These are phyloP conservation scores for Fusarium sambucinum DNA, from an alignment of 2,329 filamentous ascomycete genomes.

Conservation along the genomic window DNA sequence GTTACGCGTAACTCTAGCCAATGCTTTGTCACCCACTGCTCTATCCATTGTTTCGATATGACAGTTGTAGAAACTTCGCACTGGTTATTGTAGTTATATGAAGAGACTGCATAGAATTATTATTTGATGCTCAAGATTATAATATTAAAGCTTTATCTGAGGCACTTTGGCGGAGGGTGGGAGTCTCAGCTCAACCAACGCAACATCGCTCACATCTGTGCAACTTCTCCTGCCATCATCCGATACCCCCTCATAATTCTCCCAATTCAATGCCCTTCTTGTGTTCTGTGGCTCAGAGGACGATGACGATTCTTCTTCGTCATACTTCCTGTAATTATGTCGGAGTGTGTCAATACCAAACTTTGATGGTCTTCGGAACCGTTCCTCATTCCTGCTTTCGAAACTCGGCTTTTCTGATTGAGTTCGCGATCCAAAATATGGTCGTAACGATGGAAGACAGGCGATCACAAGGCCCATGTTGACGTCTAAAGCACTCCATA, in stretches of 20 bases:
- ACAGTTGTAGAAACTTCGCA: too few species aligned
- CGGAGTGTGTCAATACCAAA: neutral
- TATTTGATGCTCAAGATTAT: rapidly evolving
- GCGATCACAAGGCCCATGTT: conserved; percentile 38
- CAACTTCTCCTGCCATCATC: neutral
- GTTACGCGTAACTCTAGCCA: too few species aligned
- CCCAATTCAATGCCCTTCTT: neutral
- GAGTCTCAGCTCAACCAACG: neutral
- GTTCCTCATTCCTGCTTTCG: neutral
- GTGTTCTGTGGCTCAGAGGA: neutral
- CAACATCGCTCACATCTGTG: neutral
- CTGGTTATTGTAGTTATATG: too few species aligned
- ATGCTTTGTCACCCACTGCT: too few species aligned
- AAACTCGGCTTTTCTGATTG: neutral
- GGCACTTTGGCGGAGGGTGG: neutral
- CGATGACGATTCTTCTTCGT: neutral
- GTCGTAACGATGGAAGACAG: conserved; percentile 34
- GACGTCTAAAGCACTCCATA: conserved; percentile 35
- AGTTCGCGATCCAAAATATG: conserved; percentile 30
- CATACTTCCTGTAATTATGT: neutral
- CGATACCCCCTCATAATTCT: neutral
- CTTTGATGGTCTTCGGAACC: neutral
- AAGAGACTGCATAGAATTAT: rapidly evolving
- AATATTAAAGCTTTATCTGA: neutral
- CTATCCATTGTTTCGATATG: too few species aligned